Conservation (phyloP, 495 filamentous ascomycete genomes). For the Clavariopsis aquatica region DNA sequence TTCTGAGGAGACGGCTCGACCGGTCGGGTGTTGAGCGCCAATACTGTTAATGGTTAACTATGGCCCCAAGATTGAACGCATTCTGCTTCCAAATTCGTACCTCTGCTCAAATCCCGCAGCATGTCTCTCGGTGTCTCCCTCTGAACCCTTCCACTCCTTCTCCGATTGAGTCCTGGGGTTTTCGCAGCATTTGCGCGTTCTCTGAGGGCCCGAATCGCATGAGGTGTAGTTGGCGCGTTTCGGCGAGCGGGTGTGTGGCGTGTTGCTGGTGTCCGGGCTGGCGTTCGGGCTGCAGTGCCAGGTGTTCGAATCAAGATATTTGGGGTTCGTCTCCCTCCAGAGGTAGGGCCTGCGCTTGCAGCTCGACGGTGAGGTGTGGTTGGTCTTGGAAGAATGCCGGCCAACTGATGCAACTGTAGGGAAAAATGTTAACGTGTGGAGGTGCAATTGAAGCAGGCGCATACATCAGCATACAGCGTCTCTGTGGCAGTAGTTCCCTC, state of each 20-base stretch:
- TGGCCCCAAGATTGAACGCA: neutral
- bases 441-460: constrained; percentile 2
- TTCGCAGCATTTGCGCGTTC: constrained; percentile 68
- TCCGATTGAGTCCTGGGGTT: constrained; percentile 65
- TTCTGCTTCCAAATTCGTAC: neutral
- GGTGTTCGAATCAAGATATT: constrained; percentile 31
- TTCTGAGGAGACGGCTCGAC: constrained; percentile 59
- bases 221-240: constrained; percentile 64
- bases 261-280: constrained; percentile 31
- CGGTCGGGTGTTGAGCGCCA: constrained; percentile 60
- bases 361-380: constrained; percentile 46
- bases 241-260: constrained; percentile 41
- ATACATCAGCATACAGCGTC: constrained; percentile 45
- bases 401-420: constrained; percentile 45
- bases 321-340: constrained; percentile 31
- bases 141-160: constrained; percentile 65
- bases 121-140: constrained; percentile 76
- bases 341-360: constrained; percentile 24
- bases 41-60: constrained; percentile 38
- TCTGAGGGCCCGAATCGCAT: constrained; percentile 71
- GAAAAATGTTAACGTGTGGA: constrained; percentile 2
- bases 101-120: constrained; percentile 63
- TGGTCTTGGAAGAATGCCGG: constrained; percentile 43
- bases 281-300: constrained; percentile 38
- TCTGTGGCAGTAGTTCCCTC: constrained; percentile 34